Evolutionary conservation across 345 rosid species (phyloP).

Genomic region (Rhodamnia rubescens): DNA sequence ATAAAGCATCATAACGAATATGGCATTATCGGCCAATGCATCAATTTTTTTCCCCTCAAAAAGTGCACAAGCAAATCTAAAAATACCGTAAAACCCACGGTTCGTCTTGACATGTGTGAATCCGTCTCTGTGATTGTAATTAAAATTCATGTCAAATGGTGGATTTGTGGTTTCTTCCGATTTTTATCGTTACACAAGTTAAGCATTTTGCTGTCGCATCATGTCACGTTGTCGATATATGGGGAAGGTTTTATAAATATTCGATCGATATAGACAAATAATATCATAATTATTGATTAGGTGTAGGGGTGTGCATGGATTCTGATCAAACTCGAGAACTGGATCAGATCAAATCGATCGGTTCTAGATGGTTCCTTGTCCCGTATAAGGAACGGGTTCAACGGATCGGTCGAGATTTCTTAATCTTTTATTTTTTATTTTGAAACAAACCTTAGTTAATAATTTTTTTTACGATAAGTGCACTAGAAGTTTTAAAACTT

Average conservation of each 20-base stretch:
- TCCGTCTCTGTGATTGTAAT: background rate
- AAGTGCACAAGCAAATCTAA: background rate
- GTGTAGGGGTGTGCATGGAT: too few relatives aligned
- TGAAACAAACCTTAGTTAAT: too few relatives aligned
- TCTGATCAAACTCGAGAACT: too few relatives aligned
- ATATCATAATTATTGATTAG: background rate
- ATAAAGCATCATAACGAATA: background rate
- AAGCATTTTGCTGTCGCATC: background rate
- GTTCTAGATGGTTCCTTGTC: too few relatives aligned
- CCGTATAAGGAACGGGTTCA: too few relatives aligned
- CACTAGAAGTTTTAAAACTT: too few relatives aligned
- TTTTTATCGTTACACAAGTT: accelerated
- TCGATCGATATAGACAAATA: background rate
- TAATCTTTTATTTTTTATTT: too few relatives aligned
- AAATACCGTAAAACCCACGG: accelerated
- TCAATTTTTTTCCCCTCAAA: background rate
- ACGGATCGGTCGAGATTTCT: too few relatives aligned
- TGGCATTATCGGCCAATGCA: accelerated
- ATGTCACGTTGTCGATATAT: background rate
- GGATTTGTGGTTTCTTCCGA: accelerated
- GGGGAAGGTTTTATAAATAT: background rate
- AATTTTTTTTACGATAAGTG: too few relatives aligned
- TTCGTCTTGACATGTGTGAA: accelerated
- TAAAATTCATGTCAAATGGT: background rate
- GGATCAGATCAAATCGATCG: too few relatives aligned